Evolutionary conservation across 805 yeast genomes (phyloP).

Genomic region (Priceomyces medius): DNA sequence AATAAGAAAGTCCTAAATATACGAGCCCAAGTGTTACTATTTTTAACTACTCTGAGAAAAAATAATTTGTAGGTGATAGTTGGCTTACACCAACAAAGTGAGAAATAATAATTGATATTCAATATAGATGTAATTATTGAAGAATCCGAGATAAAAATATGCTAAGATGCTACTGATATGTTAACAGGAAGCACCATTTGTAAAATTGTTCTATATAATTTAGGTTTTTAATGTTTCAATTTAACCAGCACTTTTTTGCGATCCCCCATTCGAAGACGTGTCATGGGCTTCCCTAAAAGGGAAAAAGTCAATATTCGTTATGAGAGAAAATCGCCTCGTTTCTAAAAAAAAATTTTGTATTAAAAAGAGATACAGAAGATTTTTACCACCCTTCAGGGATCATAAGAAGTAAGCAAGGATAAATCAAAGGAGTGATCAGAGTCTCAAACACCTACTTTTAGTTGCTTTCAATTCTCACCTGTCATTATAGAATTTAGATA

Average conservation of each 20-base stretch:
- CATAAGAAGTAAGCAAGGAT: neutral
- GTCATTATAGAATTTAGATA: neutral
- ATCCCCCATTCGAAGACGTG: too few relatives aligned
- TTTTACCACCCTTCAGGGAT: neutral
- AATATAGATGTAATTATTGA: too few relatives aligned
- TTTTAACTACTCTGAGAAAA: too few relatives aligned
- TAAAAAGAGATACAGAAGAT: neutral
- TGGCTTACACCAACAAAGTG: too few relatives aligned
- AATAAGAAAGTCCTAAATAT: neutral
- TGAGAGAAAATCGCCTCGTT: neutral
- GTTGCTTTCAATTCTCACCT: neutral
- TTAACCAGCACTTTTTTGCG: too few relatives aligned
- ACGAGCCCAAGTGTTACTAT: neutral
- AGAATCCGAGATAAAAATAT: too few relatives aligned
- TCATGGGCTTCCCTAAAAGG: neutral
- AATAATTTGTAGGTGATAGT: too few relatives aligned
- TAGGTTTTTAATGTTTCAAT: too few relatives aligned
- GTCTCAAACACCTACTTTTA: neutral
- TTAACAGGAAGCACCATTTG: too few relatives aligned
- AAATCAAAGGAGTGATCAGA: neutral
- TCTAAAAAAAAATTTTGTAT: neutral
- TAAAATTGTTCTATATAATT: too few relatives aligned
- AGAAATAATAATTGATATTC: too few relatives aligned
- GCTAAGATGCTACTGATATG: too few relatives aligned
- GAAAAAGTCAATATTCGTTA: constrained; percentile 2